Evolutionary conservation across 257 asterid genomes (phyloP).

Genomic region (Salvia hispanica): DNA sequence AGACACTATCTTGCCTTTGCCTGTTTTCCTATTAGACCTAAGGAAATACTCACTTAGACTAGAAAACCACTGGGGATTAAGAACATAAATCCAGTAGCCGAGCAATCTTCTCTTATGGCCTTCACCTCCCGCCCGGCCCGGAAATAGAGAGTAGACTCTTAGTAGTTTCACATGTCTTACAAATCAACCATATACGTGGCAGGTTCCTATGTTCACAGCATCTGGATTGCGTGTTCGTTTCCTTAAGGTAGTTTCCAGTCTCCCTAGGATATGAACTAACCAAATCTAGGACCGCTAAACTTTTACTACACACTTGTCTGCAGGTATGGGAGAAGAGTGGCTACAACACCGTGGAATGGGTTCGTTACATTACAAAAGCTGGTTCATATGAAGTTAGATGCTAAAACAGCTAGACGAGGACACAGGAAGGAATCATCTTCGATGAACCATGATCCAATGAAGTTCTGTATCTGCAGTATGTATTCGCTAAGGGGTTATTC

Average conservation of each 20-base stretch:
- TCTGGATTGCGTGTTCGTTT: constrained; percentile 98
- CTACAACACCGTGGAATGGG: constrained; percentile 99
- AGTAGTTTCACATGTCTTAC: constrained; percentile 29
- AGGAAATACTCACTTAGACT: too few species aligned
- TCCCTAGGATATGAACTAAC: neutral
- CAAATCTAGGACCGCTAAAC: constrained; percentile 22
- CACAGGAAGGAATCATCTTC: constrained; percentile 8
- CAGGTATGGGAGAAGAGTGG: constrained; percentile 99
- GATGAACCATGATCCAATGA: constrained; percentile 24
- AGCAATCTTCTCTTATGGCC: too few species aligned
- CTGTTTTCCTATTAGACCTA: too few species aligned
- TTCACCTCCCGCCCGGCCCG: too few species aligned
- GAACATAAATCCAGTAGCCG: too few species aligned
- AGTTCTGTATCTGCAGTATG: constrained; percentile 25
- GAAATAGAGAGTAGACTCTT: neutral
- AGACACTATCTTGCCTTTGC: too few species aligned
- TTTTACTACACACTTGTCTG: constrained; percentile 25
- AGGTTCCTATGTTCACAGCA: constrained; percentile 99
- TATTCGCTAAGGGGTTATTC: constrained; percentile 28
- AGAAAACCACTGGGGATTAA: too few species aligned
- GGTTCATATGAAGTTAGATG: constrained; percentile 98
- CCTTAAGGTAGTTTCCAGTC: constrained; percentile 64
- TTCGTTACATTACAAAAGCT: constrained; percentile 96
- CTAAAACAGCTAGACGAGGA: constrained; percentile 37
- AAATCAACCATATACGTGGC: constrained; percentile 36